Evolutionary conservation across 75 land plant species (phyloP).

Genomic region (Pinus albicaulis): DNA sequence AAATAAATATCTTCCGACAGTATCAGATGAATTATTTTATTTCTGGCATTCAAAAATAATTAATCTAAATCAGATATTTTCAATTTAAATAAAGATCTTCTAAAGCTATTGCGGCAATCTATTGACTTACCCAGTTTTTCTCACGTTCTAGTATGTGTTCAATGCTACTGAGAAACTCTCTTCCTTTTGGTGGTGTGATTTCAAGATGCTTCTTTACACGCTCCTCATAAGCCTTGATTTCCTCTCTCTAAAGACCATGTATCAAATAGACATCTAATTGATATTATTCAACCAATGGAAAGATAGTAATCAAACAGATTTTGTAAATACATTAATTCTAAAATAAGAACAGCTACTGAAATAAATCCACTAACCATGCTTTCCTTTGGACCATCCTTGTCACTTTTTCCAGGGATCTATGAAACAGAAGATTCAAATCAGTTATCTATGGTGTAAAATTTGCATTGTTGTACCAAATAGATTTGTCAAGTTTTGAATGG

Average conservation of each 20-base stretch:
- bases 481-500: background rate
- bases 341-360: background rate
- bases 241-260: conserved; percentile 66
- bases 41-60: background rate
- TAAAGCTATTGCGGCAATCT: background rate
- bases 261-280: background rate
- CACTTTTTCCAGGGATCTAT: conserved; percentile 70
- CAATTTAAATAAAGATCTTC: background rate
- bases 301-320: background rate
- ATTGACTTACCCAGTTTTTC: conserved; percentile 78
- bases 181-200: conserved; percentile 89
- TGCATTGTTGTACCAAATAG: background rate
- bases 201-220: conserved; percentile 92
- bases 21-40: background rate
- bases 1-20: background rate
- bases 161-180: conserved; percentile 81
- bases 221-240: conserved; percentile 80
- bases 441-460: background rate
- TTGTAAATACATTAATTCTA: background rate
- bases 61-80: background rate
- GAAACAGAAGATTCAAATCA: background rate
- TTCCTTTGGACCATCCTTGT: conserved; percentile 70
- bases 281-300: background rate
- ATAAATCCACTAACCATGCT: conserved; percentile 53
- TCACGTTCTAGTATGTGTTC: conserved; percentile 97